phyloP scores from a whole-genome alignment of 495 filamentous ascomycete genomes.

The Viridothelium virens region DNA sequence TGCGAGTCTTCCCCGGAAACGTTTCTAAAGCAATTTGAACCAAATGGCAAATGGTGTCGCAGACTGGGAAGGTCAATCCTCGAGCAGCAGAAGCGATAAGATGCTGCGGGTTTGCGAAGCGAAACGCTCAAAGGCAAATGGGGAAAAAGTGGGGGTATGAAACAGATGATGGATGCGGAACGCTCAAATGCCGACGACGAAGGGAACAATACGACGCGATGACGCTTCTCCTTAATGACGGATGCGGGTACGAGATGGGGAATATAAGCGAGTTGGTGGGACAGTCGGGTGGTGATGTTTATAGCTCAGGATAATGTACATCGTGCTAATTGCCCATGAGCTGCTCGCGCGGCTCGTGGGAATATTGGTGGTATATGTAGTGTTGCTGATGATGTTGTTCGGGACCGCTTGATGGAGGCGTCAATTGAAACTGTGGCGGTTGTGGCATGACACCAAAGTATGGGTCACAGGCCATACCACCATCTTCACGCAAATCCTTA shows the following conservation, averaged over 20 bases:
- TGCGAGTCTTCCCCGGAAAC: neutral
- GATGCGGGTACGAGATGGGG: conserved; percentile 1
- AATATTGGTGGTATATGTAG: conserved; percentile 11
- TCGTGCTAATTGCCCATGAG: neutral
- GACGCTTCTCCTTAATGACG: conserved; percentile 31
- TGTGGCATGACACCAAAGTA: conserved; percentile 18
- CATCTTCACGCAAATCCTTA: conserved; percentile 28
- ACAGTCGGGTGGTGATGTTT: neutral
- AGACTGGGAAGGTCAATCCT: neutral
- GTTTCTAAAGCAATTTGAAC: conserved; percentile 8
- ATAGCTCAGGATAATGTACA: neutral
- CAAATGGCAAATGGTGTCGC: neutral
- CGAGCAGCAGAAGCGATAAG: neutral
- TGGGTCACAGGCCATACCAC: conserved; percentile 24
- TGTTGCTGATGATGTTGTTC: conserved; percentile 25
- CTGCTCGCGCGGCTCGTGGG: conserved; percentile 8
- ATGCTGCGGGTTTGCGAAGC: neutral
- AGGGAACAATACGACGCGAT: conserved; percentile 30
- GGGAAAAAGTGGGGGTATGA: conserved; percentile 3
- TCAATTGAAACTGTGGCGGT: conserved; percentile 26
- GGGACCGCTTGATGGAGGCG: conserved; percentile 30
- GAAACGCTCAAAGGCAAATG: neutral
- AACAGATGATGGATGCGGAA: conserved; percentile 9
- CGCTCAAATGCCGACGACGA: conserved; percentile 1
- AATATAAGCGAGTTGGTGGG: neutral